These are phyloP conservation scores for Halenospora varia DNA, from an alignment of 495 filamentous ascomycete genomes.

Conservation along the genomic window DNA sequence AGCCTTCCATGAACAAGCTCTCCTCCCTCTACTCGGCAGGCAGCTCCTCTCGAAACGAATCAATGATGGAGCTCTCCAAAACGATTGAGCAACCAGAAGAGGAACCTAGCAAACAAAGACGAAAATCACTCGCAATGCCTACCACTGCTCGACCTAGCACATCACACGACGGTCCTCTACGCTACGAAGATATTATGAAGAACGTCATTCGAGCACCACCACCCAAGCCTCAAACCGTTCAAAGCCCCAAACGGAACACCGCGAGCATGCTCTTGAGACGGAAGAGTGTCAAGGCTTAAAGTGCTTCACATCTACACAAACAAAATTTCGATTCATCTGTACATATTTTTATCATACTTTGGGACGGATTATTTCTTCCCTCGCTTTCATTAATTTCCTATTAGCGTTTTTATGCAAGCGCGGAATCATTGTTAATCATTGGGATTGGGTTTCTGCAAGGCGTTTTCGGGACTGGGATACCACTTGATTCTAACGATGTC, in stretches of 20 bases:
- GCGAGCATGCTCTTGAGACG: background rate
- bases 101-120: background rate
- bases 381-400: background rate
- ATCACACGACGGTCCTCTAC: background rate
- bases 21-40: constrained; percentile 4
- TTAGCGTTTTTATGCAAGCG: background rate
- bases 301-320: background rate
- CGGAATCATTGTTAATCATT: background rate
- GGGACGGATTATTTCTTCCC: background rate
- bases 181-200: constrained; percentile 19
- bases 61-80: background rate
- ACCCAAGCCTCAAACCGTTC: background rate
- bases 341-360: background rate
- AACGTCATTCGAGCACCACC: background rate
- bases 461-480: background rate
- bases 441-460: background rate
- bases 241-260: background rate
- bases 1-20: constrained; percentile 20
- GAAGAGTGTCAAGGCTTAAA: background rate
- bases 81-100: background rate
- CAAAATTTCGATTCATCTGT: background rate
- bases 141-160: background rate
- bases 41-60: background rate
- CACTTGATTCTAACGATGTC: background rate
- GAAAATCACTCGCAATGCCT: constrained; percentile 1